These are phyloP conservation scores for Aspergillus vadensis DNA, from an alignment of 2,329 filamentous ascomycete genomes.

Conservation along the genomic window DNA sequence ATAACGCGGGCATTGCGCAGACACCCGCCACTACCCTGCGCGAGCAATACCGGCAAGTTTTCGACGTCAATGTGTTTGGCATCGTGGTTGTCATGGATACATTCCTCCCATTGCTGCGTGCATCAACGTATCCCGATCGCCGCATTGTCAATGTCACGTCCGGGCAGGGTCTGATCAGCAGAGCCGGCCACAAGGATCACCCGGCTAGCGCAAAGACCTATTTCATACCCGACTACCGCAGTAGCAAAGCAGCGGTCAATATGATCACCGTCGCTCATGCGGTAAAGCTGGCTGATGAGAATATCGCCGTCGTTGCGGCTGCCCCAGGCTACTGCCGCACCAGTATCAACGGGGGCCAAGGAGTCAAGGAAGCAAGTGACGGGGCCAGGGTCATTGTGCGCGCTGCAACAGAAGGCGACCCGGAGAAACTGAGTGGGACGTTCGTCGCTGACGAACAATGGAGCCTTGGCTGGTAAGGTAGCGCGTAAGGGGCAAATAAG, in stretches of 20 bases:
- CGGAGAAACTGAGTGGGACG: background rate
- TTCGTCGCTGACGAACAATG: background rate
- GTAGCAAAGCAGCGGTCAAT: slow-evolving; percentile 7
- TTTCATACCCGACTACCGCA: slow-evolving; percentile 1
- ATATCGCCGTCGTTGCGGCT: background rate
- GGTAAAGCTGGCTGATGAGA: slow-evolving; percentile 3
- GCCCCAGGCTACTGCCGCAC: slow-evolving; percentile 10
- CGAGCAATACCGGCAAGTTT: slow-evolving; percentile 3
- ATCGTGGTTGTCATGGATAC: background rate
- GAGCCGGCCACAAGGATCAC: background rate
- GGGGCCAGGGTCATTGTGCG: slow-evolving; percentile 3
- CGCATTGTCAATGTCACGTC: slow-evolving; percentile 17
- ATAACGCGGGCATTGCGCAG: slow-evolving; percentile 8
- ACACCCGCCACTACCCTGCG: slow-evolving; percentile 1
- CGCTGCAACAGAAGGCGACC: background rate
- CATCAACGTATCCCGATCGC: slow-evolving; percentile 12
- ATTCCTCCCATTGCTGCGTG: slow-evolving; percentile 12
- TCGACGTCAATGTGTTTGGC: slow-evolving; percentile 8
- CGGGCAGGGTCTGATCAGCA: slow-evolving; percentile 9
- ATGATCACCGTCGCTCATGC: slow-evolving; percentile 4
- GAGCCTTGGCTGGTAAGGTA: background rate
- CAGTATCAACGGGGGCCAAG: background rate
- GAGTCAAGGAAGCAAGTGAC: slow-evolving; percentile 1
- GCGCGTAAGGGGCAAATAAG: background rate
- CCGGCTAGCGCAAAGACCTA: background rate